Evolutionary conservation across 2,329 filamentous ascomycete genomes (phyloP).

Genomic region (Cladosporium phlei): DNA sequence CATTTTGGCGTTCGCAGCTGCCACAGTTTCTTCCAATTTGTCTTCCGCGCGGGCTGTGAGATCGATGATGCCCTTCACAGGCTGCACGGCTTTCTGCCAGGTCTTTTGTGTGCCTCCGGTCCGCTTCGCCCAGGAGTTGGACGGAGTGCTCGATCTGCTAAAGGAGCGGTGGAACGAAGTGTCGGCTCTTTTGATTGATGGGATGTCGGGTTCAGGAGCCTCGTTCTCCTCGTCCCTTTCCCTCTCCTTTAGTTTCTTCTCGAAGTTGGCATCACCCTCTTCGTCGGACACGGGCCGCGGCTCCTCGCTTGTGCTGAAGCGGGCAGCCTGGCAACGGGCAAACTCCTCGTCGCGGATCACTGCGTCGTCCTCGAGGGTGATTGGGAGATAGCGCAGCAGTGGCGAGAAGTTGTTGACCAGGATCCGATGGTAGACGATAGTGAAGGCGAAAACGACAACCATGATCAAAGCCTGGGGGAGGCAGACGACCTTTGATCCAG

Average conservation of each 20-base stretch:
- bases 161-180: background rate
- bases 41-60: conserved; percentile 12
- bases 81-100: conserved; percentile 15
- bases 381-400: conserved; percentile 81
- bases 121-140: conserved; percentile 15
- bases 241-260: conserved; percentile 41
- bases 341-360: conserved; percentile 88
- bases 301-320: conserved; percentile 25
- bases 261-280: conserved; percentile 27
- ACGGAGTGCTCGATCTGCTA: background rate
- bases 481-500: conserved; percentile 50
- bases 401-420: conserved; percentile 81
- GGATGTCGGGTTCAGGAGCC: conserved; percentile 33
- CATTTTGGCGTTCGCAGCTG: conserved; percentile 6
- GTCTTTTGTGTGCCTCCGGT: conserved; percentile 4
- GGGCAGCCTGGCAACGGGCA: conserved; percentile 57
- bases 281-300: conserved; percentile 16
- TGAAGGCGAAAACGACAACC: conserved; percentile 69
- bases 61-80: conserved; percentile 12
- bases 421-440: conserved; percentile 70
- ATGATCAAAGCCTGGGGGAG: conserved; percentile 77
- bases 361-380: conserved; percentile 93
- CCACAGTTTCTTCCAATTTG: conserved; percentile 1
- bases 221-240: conserved; percentile 37
- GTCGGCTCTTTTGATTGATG: conserved; percentile 37